Evolutionary conservation across 257 asterid species (phyloP), one percentile per base, ranked within the genome.

Genomic region (Asclepias syriaca): DNA sequence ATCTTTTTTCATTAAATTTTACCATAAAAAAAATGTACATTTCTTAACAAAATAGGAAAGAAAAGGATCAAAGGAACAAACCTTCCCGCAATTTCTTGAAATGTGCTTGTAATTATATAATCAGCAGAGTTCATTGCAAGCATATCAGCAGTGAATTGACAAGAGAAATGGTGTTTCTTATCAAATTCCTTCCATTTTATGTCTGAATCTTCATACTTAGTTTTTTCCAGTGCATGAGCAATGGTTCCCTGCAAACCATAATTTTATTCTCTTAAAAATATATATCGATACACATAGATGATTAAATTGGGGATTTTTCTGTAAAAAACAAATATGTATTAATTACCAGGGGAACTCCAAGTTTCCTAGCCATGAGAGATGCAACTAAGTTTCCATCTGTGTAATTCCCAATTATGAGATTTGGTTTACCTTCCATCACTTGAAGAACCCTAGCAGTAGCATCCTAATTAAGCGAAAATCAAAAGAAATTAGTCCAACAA

Each of bases 61-160:
- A 40, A 45, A 14, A 21, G 24, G 27, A 24, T 24, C 27, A 24
- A 46, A 55, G 27, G 40, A 10, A 64, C 87, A 71, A 40, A 92
- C 98, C 96, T 92, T 83, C 98, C 98, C 8, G 96, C 98, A 63
- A 92, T 89, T 83, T 92, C 98, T 84, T 92, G 98, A 77, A 85
- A 92, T 66, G 96, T 92, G 82, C 95, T 89, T 68, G 97, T 83
- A 59, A 92, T 83, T 57, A 89, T 83, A 78, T 90, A 92, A 81
- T 92, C 96, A 57, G 98, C 86, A 59, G 96, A 73, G 75, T 90
- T 92, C 98, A 92, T 92, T 53, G 96, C 89, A 68, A 92, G 81
- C 69, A 90, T 74, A 82, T 88, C 96, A 80, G 92, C 96, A 53
- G 91, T 83, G 71, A 92, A 92, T 83, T 89, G 97, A 79, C 93